A percentile compares a stretch with the other conserved stretches of the same genome.
phyloP scores from a whole-genome alignment of 2,329 filamentous ascomycete genomes.

The Monilinia laxa region DNA sequence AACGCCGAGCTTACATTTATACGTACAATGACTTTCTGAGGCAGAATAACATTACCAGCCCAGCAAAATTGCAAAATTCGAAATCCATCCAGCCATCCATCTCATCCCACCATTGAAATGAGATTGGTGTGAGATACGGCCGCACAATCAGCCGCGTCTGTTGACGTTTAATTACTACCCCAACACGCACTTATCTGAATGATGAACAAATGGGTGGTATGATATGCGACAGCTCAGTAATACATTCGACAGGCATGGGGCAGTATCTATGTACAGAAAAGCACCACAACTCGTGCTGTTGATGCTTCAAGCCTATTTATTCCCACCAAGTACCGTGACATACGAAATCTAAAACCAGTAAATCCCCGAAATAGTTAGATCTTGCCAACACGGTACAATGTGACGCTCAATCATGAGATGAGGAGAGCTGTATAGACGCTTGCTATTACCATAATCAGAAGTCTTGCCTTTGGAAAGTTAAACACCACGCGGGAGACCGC shows the following conservation, averaged over 20 bases:
- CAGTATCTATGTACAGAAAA: slow-evolving; percentile 1
- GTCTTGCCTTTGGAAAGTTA: slow-evolving; percentile 5
- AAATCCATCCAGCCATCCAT: background rate
- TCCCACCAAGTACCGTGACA: background rate
- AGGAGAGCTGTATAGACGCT: slow-evolving; percentile 24
- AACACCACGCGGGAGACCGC: slow-evolving; percentile 20
- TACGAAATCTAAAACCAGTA: slow-evolving; percentile 3
- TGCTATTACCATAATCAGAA: slow-evolving; percentile 21
- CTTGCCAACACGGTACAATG: slow-evolving; percentile 10
- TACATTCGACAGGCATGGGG: background rate
- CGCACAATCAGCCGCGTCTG: slow-evolving; percentile 20
- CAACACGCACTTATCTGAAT: background rate
- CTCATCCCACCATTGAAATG: slow-evolving; percentile 8
- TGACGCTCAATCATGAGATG: slow-evolving; percentile 4
- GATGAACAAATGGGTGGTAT: slow-evolving; percentile 4
- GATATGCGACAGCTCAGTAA: background rate
- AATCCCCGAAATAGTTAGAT: slow-evolving; percentile 1
- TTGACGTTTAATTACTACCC: slow-evolving; percentile 14
- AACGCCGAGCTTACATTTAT: slow-evolving; percentile 11
- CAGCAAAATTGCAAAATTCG: background rate
- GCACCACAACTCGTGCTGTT: background rate
- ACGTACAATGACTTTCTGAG: slow-evolving; percentile 7
- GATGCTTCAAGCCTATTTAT: background rate
- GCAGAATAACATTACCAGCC: slow-evolving; percentile 11
- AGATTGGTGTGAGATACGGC: slow-evolving; percentile 18